Conservation (phyloP, 352 stramenopile species). For the Thraustotheca clavata region DNA sequence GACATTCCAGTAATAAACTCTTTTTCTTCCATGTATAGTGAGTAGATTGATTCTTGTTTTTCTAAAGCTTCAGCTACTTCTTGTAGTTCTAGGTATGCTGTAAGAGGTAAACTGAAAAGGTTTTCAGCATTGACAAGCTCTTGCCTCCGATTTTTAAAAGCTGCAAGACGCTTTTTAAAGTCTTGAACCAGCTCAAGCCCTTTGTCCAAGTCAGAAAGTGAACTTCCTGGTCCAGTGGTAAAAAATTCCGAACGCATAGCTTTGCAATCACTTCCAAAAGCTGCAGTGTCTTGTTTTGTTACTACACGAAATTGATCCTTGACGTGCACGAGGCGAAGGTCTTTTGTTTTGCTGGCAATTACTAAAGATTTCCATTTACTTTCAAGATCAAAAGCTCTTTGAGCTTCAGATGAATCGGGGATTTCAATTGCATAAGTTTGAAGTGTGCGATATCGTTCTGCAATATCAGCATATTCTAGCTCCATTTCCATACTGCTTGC, state of each 20-base stretch:
- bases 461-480: slow-evolving; percentile 89
- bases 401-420: slow-evolving; percentile 43
- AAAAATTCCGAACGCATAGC: slow-evolving; percentile 84
- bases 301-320: slow-evolving; percentile 93
- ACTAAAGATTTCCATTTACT: slow-evolving; percentile 77
- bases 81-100: slow-evolving; percentile 86
- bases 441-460: slow-evolving; percentile 86
- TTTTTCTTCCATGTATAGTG: slow-evolving; percentile 89
- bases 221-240: slow-evolving; percentile 72
- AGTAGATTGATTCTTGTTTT: slow-evolving; percentile 86
- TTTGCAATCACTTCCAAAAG: slow-evolving; percentile 84
- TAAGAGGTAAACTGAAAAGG: slow-evolving; percentile 88
- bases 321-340: slow-evolving; percentile 88
- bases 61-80: slow-evolving; percentile 79
- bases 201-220: slow-evolving; percentile 77
- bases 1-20: slow-evolving; percentile 87
- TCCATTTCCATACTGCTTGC: slow-evolving; percentile 92
- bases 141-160: slow-evolving; percentile 68
- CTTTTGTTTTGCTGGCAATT: slow-evolving; percentile 85
- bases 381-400: slow-evolving; percentile 71
- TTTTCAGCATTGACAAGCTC: slow-evolving; percentile 93
- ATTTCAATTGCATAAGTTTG: slow-evolving; percentile 67
- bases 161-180: slow-evolving; percentile 72
- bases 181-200: slow-evolving; percentile 81
- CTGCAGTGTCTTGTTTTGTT: slow-evolving; percentile 84